Evolutionary conservation across 257 asterid species (phyloP).

Genomic region (Apocynum venetum): DNA sequence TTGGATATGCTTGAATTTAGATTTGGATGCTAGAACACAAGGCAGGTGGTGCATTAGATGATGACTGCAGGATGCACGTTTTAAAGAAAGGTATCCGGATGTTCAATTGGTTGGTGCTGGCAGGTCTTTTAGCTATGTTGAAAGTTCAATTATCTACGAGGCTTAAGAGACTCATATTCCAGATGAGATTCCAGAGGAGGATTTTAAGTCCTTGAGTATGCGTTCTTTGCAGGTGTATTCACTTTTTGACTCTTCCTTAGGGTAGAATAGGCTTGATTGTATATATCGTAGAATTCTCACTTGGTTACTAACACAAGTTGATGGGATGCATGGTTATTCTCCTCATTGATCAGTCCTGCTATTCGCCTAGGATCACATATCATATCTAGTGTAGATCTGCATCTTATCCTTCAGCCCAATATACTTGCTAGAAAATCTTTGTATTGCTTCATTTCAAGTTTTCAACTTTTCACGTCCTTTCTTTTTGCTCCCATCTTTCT

Average conservation of each 20-base stretch:
- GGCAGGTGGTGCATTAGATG: conserved; percentile 10
- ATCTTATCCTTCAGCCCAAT: conserved; percentile 4
- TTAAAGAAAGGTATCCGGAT: conserved; percentile 9
- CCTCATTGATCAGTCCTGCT: background rate
- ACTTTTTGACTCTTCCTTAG: conserved; percentile 11
- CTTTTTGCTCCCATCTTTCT: background rate
- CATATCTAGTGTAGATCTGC: conserved; percentile 1
- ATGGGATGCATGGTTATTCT: background rate
- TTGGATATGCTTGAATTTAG: conserved; percentile 1
- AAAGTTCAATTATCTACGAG: conserved; percentile 5
- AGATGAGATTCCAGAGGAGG: conserved; percentile 14
- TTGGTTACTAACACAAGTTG: background rate
- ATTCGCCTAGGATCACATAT: background rate
- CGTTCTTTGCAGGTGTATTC: conserved; percentile 14
- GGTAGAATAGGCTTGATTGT: conserved; percentile 33
- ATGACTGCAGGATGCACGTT: conserved; percentile 25
- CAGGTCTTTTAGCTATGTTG: conserved; percentile 18
- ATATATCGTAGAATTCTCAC: conserved; percentile 35
- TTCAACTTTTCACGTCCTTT: conserved; percentile 22
- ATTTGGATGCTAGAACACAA: conserved; percentile 23
- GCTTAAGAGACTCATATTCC: conserved; percentile 19
- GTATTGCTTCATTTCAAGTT: conserved; percentile 5
- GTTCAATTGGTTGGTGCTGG: conserved; percentile 3
- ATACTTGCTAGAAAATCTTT: conserved; percentile 9
- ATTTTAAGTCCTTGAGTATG: conserved; percentile 6